Evolutionary conservation across 2,329 filamentous ascomycete species (phyloP).

Genomic region (Neoarthrinium moseri): DNA sequence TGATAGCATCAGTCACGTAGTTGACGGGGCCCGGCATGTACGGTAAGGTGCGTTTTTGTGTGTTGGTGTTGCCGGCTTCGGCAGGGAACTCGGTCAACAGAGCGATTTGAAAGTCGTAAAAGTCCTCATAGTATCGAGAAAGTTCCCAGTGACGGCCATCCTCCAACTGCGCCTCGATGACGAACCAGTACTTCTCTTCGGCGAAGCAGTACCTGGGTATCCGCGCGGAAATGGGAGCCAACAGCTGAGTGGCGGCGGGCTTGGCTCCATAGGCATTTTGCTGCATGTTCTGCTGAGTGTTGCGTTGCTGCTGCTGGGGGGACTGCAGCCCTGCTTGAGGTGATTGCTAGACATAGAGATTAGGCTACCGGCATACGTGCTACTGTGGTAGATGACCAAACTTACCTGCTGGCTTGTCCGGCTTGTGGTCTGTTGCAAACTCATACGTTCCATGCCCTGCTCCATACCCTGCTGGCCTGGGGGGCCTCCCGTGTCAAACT

Average conservation of each 20-base stretch:
- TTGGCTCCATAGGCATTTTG: slow-evolving; percentile 32
- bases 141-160: slow-evolving; percentile 92
- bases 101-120: slow-evolving; percentile 97
- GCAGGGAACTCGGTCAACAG: slow-evolving; percentile 88
- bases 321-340: slow-evolving; percentile 15
- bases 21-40: slow-evolving; percentile 99
- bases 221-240: slow-evolving; percentile 76
- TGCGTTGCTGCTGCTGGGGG: slow-evolving; percentile 35
- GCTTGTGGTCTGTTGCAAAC: slow-evolving; percentile 54
- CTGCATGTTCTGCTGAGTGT: slow-evolving; percentile 31
- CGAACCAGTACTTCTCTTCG: slow-evolving; percentile 98
- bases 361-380: slow-evolving; percentile 14
- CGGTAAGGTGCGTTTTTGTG: slow-evolving; percentile 77
- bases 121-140: slow-evolving; percentile 94
- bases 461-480: slow-evolving; percentile 41
- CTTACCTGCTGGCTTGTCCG: slow-evolving; percentile 44
- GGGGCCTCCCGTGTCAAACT: slow-evolving; percentile 65
- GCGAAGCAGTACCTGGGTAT: slow-evolving; percentile 94
- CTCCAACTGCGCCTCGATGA: slow-evolving; percentile 87
- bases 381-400: neutral
- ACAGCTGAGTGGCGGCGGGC: slow-evolving; percentile 54
- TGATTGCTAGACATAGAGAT: slow-evolving; percentile 25
- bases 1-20: slow-evolving; percentile 97
- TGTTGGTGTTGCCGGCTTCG: slow-evolving; percentile 84
- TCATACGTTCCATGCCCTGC: slow-evolving; percentile 76